Percentiles rank a stretch among this genome's conserved stretches.
These are phyloP conservation scores for Ceratocystis colombiana DNA, from an alignment of 2,329 filamentous ascomycete genomes.

Conservation along the genomic window DNA sequence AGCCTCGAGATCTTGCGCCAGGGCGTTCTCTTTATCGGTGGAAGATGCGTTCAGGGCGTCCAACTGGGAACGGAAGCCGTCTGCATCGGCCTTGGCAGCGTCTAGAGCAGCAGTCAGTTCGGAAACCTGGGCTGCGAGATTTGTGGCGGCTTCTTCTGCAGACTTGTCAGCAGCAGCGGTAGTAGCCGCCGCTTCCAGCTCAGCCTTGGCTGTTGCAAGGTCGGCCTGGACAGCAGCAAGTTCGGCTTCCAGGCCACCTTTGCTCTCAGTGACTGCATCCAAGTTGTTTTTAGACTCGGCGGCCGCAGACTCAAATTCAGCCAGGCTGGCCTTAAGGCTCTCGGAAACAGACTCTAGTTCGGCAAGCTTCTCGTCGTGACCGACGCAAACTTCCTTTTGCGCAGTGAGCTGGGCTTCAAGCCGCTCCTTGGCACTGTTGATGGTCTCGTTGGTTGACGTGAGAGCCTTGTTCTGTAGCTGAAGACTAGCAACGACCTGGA, in stretches of 20 bases:
- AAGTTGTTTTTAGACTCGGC: conserved; percentile 6
- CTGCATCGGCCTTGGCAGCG: conserved; percentile 14
- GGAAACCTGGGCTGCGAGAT: conserved; percentile 15
- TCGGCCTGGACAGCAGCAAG: conserved; percentile 14
- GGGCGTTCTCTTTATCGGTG: conserved; percentile 12
- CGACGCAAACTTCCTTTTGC: conserved; percentile 14
- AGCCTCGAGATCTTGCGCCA: conserved; percentile 15
- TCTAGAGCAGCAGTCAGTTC: conserved; percentile 15
- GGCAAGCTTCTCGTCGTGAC: conserved; percentile 20
- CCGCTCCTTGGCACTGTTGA: conserved; percentile 4
- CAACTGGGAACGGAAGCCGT: conserved; percentile 20
- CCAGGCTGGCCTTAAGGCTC: conserved; percentile 10
- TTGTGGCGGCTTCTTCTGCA: neutral
- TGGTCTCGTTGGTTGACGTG: conserved; percentile 10
- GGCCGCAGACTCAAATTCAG: conserved; percentile 10
- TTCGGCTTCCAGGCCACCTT: conserved; percentile 16
- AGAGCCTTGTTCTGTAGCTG: conserved; percentile 22
- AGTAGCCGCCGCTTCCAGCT: conserved; percentile 14
- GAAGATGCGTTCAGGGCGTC: conserved; percentile 11
- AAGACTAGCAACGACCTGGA: conserved; percentile 20
- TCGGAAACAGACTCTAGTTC: conserved; percentile 17
- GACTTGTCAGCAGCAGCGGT: neutral
- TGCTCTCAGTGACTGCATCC: conserved; percentile 1
- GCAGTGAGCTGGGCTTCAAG: conserved; percentile 11
- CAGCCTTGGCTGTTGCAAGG: conserved; percentile 10